Base-by-base conservation (phyloP, 1,139 yeast species). In the Pichia inconspicua region DNA sequence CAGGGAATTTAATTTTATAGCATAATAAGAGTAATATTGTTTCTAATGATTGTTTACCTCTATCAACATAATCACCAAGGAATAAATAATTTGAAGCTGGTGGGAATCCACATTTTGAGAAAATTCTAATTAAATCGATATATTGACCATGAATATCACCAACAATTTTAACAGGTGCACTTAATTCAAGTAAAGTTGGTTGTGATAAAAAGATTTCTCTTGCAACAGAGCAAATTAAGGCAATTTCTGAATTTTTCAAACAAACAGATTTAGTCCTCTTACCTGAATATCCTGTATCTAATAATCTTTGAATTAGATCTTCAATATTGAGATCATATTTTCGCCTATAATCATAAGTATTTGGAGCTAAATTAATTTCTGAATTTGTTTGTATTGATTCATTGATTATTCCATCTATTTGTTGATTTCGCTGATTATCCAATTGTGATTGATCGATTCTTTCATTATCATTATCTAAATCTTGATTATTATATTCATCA, bases 71-170 rank as follows among this genome's bases (percentile, higher is more conserved):
- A 66, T 92, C 98, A 15, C 98, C 98, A 48, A 92, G 67, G 59
- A 92, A 90, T 53, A 92, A 71, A 67, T 89, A 92, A 65, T 92
- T 92, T 19, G 96, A 80, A 53, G 86, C 80, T 3, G 98, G 98
- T n/a, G 98, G 98, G 68, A 88, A 92, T 25, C 97, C 98, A 71
- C 97, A 90, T 70, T 87, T 88, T 44, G 95, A 89, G 66, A 92
- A 92, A 57, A 92, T 76, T 56, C 97, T 78, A 55, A 92, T 82
- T 58, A 92, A 71, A 67, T 92, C 98, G 46, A 89, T 86, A 66
- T 83, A 92, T 66, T 92, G 98, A 19, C 98, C 97, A 67, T 92
- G 98, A 37, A 92, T 95, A 65, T 92, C 98, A 42, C 97, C 98
- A 7, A 90, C 97, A 39, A 92, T 90, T 67, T 92, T 92, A 17